These are phyloP conservation scores for Apiospora sp. DNA, from an alignment of 2,329 filamentous ascomycete species.

Conservation along the genomic window DNA sequence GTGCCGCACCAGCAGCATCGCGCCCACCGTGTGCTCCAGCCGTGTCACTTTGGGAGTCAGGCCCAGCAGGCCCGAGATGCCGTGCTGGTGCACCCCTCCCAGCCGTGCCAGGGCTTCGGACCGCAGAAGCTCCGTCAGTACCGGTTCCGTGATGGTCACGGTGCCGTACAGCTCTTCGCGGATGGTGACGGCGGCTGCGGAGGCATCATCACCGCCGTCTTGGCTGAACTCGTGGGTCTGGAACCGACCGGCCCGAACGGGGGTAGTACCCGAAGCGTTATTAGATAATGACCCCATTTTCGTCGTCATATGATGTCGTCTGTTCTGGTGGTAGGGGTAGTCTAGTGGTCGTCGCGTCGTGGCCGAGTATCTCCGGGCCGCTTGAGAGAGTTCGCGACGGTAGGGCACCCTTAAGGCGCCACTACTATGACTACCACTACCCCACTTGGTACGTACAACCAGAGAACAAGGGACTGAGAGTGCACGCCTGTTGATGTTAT, in stretches of 20 bases:
- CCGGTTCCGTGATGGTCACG: slow-evolving; percentile 43
- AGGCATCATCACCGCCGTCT: background rate
- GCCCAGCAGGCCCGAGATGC: slow-evolving; percentile 45
- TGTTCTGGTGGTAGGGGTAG: background rate
- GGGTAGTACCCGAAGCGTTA: slow-evolving; percentile 11
- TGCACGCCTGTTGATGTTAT: background rate
- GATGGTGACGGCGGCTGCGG: slow-evolving; percentile 34
- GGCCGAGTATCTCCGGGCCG: background rate
- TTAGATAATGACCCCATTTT: background rate
- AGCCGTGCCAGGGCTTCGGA: slow-evolving; percentile 44
- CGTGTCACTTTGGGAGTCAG: slow-evolving; percentile 46
- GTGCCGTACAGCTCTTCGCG: slow-evolving; percentile 46
- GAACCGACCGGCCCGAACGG: slow-evolving; percentile 32
- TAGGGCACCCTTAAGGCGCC: background rate
- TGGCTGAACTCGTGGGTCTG: slow-evolving; percentile 34
- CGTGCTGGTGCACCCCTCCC: slow-evolving; percentile 46
- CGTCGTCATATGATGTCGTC: background rate
- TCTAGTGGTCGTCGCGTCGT: background rate
- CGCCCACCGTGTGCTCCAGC: slow-evolving; percentile 50
- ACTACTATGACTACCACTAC: background rate
- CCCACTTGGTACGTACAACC: background rate
- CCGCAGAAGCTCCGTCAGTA: slow-evolving; percentile 46
- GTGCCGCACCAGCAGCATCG: slow-evolving; percentile 47
- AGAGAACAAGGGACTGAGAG: background rate
- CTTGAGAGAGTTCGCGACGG: background rate